A percentile compares a stretch with the other conserved stretches of the same genome.
phyloP scores from a whole-genome alignment of 2,329 filamentous ascomycete species.

The Hirsutella minnesotensis region DNA sequence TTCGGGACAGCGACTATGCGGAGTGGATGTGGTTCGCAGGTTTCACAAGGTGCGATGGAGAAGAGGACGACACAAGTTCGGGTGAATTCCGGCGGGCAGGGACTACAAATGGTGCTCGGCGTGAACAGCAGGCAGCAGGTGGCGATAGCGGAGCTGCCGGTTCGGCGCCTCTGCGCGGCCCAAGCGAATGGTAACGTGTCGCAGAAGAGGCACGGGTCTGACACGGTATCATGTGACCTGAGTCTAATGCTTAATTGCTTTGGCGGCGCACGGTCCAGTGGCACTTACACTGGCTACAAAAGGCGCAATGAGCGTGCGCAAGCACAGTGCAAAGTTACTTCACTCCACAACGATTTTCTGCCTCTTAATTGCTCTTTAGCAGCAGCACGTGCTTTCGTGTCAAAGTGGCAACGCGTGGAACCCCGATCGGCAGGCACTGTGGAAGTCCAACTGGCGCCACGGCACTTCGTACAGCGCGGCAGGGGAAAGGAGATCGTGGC shows the following conservation, averaged over 20 bases:
- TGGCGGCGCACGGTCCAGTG: conserved; percentile 7
- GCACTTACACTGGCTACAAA: not conserved
- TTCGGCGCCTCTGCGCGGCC: not conserved
- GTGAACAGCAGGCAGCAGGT: too few species aligned
- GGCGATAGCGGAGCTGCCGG: too few species aligned
- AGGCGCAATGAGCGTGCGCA: not conserved
- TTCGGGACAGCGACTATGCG: too few species aligned
- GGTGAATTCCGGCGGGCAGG: too few species aligned
- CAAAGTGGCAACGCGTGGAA: not conserved
- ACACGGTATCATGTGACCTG: conserved; percentile 23
- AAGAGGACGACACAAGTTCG: too few species aligned
- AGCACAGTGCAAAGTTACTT: not conserved
- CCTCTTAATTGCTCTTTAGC: not conserved
- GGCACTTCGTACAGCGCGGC: not conserved
- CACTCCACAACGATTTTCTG: too few species aligned
- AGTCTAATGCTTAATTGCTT: not conserved
- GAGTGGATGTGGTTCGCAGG: too few species aligned
- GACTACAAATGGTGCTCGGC: too few species aligned
- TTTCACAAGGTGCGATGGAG: too few species aligned
- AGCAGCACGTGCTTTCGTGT: not conserved
- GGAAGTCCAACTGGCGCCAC: not conserved
- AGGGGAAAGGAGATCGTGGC: not conserved
- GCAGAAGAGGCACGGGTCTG: conserved; percentile 10
- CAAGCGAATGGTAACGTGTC: conserved; percentile 2
- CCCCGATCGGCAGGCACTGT: not conserved